These are phyloP conservation scores for Kandelia obovata DNA, from an alignment of 345 rosid species.

Conservation along the genomic window DNA sequence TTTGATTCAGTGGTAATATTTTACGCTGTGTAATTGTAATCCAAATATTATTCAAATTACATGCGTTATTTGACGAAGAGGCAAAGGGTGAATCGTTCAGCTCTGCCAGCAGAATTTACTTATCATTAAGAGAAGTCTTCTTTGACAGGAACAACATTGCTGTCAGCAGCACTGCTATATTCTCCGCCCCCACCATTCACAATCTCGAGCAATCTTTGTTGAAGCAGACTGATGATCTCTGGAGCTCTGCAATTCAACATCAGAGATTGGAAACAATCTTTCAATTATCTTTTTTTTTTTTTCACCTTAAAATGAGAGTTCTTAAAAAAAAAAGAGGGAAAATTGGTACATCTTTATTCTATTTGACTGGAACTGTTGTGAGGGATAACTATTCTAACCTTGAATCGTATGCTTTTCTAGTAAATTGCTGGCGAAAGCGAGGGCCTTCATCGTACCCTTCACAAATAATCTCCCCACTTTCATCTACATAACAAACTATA, in stretches of 20 bases:
- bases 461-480: slow-evolving; percentile 73
- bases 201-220: slow-evolving; percentile 52
- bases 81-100: too few relatives aligned
- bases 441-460: slow-evolving; percentile 99
- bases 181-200: slow-evolving; percentile 28
- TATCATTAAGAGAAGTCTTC: slow-evolving; percentile 26
- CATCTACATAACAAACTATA: slow-evolving; percentile 69
- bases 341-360: too few relatives aligned
- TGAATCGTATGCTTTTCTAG: slow-evolving; percentile 39
- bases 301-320: background rate
- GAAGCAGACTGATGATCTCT: slow-evolving; percentile 67
- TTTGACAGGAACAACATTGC: slow-evolving; percentile 23
- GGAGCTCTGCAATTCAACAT: slow-evolving; percentile 46
- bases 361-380: background rate
- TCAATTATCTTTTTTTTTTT: background rate
- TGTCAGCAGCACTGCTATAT: slow-evolving; percentile 11
- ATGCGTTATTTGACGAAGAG: too few relatives aligned
- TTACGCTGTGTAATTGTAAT: too few relatives aligned
- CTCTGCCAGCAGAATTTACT: too few relatives aligned
- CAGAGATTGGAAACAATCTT: background rate
- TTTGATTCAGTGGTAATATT: too few relatives aligned
- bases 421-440: slow-evolving; percentile 47
- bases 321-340: too few relatives aligned
- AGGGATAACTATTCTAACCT: slow-evolving; percentile 35
- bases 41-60: too few relatives aligned